Conservation (phyloP, 2,329 filamentous ascomycete genomes). For the Aspergillus persii region DNA sequence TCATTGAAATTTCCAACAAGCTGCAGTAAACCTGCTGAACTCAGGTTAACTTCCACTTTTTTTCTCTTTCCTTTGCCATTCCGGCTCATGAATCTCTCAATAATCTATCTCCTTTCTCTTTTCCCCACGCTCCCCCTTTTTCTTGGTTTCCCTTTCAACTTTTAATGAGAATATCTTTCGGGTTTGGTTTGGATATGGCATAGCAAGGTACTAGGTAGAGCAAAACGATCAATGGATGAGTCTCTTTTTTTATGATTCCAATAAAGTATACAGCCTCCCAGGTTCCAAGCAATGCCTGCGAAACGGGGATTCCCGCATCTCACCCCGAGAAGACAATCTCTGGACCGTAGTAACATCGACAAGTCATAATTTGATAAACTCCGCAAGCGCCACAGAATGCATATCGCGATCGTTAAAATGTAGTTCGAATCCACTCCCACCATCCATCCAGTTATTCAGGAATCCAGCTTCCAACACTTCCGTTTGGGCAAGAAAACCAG, state of each 20-base stretch:
- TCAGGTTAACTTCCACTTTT: background rate
- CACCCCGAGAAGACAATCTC: background rate
- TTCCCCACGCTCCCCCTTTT: background rate
- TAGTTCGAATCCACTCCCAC: background rate
- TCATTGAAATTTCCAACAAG: constrained; percentile 76
- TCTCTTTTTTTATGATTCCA: background rate
- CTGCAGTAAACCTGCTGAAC: constrained; percentile 20
- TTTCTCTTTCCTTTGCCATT: constrained; percentile 1
- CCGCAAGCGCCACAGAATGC: constrained; percentile 35
- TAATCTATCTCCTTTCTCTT: constrained; percentile 1
- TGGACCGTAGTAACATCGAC: background rate
- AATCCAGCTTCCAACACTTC: background rate
- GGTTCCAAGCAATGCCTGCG: background rate
- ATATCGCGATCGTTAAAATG: constrained; percentile 23
- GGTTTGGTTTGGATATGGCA: background rate
- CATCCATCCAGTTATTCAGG: background rate
- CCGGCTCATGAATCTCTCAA: background rate
- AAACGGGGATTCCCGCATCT: background rate
- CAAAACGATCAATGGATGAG: background rate
- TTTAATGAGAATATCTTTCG: background rate
- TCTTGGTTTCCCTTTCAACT: background rate
- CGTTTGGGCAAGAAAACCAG: background rate
- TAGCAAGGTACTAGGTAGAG: background rate
- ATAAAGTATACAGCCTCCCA: background rate
- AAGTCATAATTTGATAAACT: constrained; percentile 14